A percentile compares a stretch with the other conserved stretches of the same genome.
Evolutionary conservation across 495 filamentous ascomycete genomes (phyloP).

Genomic region (Hypoxylon intermedium): DNA sequence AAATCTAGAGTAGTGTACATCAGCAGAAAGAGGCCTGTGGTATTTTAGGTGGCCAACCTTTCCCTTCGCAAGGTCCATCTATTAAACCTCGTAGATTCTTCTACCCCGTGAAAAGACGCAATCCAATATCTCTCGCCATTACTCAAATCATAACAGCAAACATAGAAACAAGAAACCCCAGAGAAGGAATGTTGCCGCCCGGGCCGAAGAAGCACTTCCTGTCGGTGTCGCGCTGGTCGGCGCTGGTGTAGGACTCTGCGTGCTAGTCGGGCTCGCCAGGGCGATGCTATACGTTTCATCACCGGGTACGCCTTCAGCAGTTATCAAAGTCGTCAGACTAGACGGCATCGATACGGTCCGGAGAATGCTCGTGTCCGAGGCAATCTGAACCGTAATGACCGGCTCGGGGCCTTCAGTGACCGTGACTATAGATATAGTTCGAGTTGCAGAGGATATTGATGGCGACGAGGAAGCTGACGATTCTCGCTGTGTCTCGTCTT

Average conservation of each 20-base stretch:
- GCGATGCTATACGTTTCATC: slow-evolving; percentile 18
- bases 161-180: slow-evolving; percentile 20
- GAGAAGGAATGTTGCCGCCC: neutral
- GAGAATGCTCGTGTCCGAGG: slow-evolving; percentile 21
- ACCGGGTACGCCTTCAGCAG: slow-evolving; percentile 25
- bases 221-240: slow-evolving; percentile 9
- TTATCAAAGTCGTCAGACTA: slow-evolving; percentile 27
- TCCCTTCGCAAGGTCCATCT: too few relatives aligned
- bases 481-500: slow-evolving; percentile 1
- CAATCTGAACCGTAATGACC: slow-evolving; percentile 23
- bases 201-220: slow-evolving; percentile 10
- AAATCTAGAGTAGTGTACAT: too few relatives aligned
- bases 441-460: slow-evolving; percentile 1
- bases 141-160: slow-evolving; percentile 16
- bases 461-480: too few relatives aligned
- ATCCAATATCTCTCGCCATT: too few relatives aligned
- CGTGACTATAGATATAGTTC: neutral
- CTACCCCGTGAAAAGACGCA: too few relatives aligned
- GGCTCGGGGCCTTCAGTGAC: slow-evolving; percentile 3
- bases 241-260: neutral
- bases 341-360: slow-evolving; percentile 14
- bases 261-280: slow-evolving; percentile 16
- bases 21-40: too few relatives aligned
- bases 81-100: too few relatives aligned
- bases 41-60: too few relatives aligned